phyloP scores from a whole-genome alignment of 2,329 filamentous ascomycete species.

The Alternaria dauci region DNA sequence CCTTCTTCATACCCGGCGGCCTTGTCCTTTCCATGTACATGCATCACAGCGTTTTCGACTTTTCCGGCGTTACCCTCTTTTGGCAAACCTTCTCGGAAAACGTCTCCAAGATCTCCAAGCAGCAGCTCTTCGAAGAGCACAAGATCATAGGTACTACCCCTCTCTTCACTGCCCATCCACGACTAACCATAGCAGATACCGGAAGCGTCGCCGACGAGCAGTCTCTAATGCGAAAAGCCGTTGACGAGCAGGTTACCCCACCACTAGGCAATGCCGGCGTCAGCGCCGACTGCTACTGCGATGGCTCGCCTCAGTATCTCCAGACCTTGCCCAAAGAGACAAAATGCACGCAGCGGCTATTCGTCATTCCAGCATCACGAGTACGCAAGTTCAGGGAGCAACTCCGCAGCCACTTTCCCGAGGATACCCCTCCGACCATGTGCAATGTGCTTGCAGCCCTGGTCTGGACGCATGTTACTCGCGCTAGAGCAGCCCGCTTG shows the following conservation, averaged over 20 bases:
- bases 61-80: conserved; percentile 40
- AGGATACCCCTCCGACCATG: conserved; percentile 33
- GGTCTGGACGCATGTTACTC: conserved; percentile 48
- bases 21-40: conserved; percentile 47
- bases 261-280: conserved; percentile 6
- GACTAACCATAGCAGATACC: conserved; percentile 28
- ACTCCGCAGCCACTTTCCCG: conserved; percentile 29
- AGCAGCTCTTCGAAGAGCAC: conserved; percentile 19
- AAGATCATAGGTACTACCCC: conserved; percentile 21
- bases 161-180: not conserved
- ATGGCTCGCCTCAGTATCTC: conserved; percentile 36
- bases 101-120: conserved; percentile 31
- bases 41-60: conserved; percentile 46
- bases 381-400: conserved; percentile 40
- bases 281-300: conserved; percentile 39
- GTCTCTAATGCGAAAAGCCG: conserved; percentile 29
- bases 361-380: conserved; percentile 39
- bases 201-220: conserved; percentile 33
- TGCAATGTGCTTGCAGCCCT: conserved; percentile 47
- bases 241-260: conserved; percentile 31
- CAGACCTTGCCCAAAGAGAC: conserved; percentile 38
- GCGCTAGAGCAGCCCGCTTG: conserved; percentile 39
- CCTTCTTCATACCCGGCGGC: conserved; percentile 48
- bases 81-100: conserved; percentile 37
- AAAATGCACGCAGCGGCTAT: conserved; percentile 37